Percentiles rank a stretch among this genome's conserved stretches.
Evolutionary conservation across 2,329 filamentous ascomycete species (phyloP).

Genomic region (Colletotrichum sp.): DNA sequence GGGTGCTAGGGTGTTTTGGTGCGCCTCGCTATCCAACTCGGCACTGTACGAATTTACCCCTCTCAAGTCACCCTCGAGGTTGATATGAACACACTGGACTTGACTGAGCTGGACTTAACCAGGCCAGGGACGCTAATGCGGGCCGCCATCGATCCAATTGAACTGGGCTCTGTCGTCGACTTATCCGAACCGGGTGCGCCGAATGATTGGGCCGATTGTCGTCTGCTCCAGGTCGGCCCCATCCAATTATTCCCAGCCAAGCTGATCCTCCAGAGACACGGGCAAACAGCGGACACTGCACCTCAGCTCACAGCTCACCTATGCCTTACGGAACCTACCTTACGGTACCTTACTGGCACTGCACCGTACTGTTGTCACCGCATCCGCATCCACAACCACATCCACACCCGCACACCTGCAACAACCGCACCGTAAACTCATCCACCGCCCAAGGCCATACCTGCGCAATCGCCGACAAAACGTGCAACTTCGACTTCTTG

Average conservation of each 20-base stretch:
- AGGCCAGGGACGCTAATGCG: slow-evolving; percentile 4
- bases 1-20: background rate
- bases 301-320: background rate
- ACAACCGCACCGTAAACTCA: background rate
- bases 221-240: background rate
- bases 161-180: background rate
- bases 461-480: background rate
- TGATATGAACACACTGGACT: background rate
- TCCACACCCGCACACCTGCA: background rate
- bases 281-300: background rate
- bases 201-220: slow-evolving; percentile 16
- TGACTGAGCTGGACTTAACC: background rate
- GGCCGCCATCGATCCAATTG: background rate
- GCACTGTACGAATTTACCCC: background rate
- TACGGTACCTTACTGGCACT: background rate
- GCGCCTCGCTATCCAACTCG: background rate
- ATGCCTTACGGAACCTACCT: background rate
- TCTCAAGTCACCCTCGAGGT: background rate
- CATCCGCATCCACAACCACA: background rate
- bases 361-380: slow-evolving; percentile 6
- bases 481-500: background rate
- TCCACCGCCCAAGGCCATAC: background rate
- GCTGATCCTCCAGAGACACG: background rate
- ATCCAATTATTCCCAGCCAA: slow-evolving; percentile 7
- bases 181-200: background rate